Evolutionary conservation across 1,284 basidiomycete species (phyloP).

Genomic region (Cryptococcus sp.): DNA sequence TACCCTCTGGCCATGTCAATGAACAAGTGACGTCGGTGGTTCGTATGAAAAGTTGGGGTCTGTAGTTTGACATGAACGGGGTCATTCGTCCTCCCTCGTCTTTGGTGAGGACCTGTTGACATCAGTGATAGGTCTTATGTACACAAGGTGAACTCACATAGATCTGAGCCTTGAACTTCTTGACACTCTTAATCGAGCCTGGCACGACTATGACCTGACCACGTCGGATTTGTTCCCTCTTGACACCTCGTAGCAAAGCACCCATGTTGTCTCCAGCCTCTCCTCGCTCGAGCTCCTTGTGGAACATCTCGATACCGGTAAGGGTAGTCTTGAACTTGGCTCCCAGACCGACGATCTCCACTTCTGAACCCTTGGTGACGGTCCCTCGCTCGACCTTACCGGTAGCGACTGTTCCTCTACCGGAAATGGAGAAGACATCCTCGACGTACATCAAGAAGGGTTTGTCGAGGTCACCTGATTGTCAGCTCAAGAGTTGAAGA

Average conservation of each 20-base stretch:
- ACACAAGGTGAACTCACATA: conserved; percentile 58
- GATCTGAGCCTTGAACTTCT: conserved; percentile 89
- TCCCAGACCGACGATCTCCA: conserved; percentile 91
- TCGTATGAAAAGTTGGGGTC: conserved; percentile 92
- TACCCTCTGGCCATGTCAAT: conserved; percentile 80
- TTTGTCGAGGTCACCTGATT: conserved; percentile 85
- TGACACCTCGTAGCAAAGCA: conserved; percentile 90
- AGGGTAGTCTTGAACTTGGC: conserved; percentile 82
- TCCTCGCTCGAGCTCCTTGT: conserved; percentile 97
- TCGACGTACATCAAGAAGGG: conserved; percentile 97
- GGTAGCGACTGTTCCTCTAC: conserved; percentile 96
- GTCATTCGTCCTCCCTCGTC: conserved; percentile 98
- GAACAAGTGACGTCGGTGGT: conserved; percentile 89
- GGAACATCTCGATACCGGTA: conserved; percentile 99
- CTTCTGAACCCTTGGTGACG: conserved; percentile 86
- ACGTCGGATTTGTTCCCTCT: conserved; percentile 91
- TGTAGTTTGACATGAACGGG: conserved; percentile 95
- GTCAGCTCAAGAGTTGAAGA: not conserved
- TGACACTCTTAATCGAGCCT: conserved; percentile 88
- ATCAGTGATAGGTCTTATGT: not conserved
- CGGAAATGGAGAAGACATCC: conserved; percentile 97
- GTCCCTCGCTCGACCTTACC: conserved; percentile 96
- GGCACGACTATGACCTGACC: conserved; percentile 89
- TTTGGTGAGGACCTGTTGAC: conserved; percentile 74
- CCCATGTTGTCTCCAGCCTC: conserved; percentile 99